Conservation (phyloP, 192 early-diverging fungal genomes). For the Linnemannia elongata region DNA sequence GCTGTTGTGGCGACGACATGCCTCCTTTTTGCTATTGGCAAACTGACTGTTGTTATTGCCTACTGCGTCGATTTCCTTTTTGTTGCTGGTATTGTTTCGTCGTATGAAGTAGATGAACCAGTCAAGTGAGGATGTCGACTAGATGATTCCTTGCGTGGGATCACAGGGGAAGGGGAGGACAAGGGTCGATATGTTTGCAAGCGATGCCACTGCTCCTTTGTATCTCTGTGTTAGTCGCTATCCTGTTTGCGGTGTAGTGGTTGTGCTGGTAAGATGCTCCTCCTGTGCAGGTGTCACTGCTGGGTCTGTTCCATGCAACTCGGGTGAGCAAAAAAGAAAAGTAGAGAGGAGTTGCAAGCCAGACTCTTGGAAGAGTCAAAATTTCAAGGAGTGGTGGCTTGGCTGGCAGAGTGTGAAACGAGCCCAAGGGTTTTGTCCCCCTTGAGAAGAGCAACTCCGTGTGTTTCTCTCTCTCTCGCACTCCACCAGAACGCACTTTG, state of each 20-base stretch:
- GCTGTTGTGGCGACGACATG: slow-evolving; percentile 21
- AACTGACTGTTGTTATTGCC: not conserved
- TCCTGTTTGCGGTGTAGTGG: not conserved
- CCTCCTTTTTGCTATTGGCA: too few species aligned
- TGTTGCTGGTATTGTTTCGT: not conserved
- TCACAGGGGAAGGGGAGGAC: not conserved
- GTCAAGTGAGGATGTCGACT: not conserved
- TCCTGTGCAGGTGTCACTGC: not conserved
- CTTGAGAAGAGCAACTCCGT: too few species aligned
- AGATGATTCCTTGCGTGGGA: not conserved
- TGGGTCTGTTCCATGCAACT: not conserved
- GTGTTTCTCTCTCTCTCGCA: too few species aligned
- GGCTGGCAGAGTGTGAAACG: not conserved
- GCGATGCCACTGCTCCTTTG: too few species aligned
- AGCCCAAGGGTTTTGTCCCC: too few species aligned
- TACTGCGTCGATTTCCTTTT: not conserved
- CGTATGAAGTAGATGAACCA: not conserved
- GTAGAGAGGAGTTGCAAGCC: not conserved
- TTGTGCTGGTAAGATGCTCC: not conserved
- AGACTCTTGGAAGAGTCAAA: not conserved
- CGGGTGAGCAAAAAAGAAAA: not conserved
- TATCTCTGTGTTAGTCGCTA: too few species aligned
- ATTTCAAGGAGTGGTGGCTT: not conserved
- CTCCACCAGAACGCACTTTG: too few species aligned
- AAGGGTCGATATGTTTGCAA: too few species aligned